phyloP scores from a whole-genome alignment of 179 eudicot species.

The Beta lomatogona region DNA sequence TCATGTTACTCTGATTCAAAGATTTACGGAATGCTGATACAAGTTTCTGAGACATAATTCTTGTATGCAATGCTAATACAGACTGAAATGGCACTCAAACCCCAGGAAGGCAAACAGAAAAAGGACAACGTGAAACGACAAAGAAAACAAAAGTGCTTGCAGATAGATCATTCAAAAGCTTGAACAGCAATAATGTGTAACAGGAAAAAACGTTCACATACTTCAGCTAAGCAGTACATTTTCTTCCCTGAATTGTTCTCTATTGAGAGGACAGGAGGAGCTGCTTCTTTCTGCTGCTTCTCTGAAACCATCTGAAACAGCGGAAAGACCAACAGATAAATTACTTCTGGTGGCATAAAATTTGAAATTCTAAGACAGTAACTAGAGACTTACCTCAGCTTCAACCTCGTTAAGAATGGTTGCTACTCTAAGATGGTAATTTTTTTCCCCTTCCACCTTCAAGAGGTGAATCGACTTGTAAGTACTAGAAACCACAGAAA shows the following conservation, averaged over 20 bases:
- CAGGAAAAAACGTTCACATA: conserved; percentile 27
- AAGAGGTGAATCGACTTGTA: conserved; percentile 19
- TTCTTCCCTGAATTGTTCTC: conserved; percentile 59
- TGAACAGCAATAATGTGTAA: neutral
- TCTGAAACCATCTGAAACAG: conserved; percentile 78
- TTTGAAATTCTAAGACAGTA: neutral
- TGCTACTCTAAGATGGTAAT: conserved; percentile 81
- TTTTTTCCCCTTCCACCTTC: conserved; percentile 89
- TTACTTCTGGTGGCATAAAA: neutral
- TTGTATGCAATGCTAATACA: too few species aligned
- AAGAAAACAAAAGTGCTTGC: neutral
- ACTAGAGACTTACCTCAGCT: conserved; percentile 62
- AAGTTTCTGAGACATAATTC: too few species aligned
- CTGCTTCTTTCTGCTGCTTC: conserved; percentile 92
- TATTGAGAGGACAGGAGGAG: conserved; percentile 66
- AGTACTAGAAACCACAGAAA: conserved; percentile 3
- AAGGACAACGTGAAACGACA: too few species aligned
- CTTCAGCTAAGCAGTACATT: conserved; percentile 88
- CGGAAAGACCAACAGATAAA: conserved; percentile 7
- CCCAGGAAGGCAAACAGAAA: neutral
- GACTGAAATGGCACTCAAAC: neutral
- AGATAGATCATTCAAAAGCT: neutral
- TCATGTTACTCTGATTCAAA: neutral
- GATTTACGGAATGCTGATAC: too few species aligned
- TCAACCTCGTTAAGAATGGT: conserved; percentile 81